Conservation (phyloP, 2,329 filamentous ascomycete species). For the Botrytis squamosa region DNA sequence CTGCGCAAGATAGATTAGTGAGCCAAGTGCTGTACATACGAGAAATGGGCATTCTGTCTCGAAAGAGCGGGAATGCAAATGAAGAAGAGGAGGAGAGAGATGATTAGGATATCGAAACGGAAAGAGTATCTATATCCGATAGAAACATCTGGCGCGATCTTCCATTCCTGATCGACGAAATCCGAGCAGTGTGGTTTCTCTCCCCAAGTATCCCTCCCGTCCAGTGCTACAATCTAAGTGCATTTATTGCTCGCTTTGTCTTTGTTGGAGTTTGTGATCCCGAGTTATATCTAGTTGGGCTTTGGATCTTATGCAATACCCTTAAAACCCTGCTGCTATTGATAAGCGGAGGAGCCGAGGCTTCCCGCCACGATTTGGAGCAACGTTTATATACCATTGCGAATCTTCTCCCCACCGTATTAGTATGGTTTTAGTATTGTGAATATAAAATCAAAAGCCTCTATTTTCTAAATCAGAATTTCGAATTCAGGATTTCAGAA, state of each 20-base stretch:
- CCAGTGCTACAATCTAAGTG: not conserved
- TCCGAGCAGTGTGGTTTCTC: not conserved
- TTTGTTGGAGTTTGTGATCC: not conserved
- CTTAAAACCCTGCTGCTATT: not conserved
- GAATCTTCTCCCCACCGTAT: not conserved
- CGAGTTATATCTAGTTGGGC: not conserved
- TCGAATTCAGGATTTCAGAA: not conserved
- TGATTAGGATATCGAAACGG: too few relatives aligned
- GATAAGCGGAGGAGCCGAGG: not conserved
- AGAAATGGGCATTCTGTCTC: not conserved
- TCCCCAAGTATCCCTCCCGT: not conserved
- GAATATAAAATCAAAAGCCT: not conserved
- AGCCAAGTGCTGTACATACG: not conserved
- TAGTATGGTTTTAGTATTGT: not conserved
- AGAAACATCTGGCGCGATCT: not conserved
- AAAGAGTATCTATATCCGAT: not conserved
- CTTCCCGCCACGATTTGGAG: not conserved
- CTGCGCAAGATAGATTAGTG: not conserved
- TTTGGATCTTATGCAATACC: not conserved
- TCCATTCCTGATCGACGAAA: not conserved
- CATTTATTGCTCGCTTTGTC: not conserved
- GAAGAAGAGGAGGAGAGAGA: not conserved
- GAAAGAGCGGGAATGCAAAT: not conserved
- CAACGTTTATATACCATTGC: accelerated
- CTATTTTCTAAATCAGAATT: not conserved